Evolutionary conservation across 148 eudicot species (phyloP), one percentile per base, ranked within the genome.

Genomic region (Vaccinium vitisidaea): DNA sequence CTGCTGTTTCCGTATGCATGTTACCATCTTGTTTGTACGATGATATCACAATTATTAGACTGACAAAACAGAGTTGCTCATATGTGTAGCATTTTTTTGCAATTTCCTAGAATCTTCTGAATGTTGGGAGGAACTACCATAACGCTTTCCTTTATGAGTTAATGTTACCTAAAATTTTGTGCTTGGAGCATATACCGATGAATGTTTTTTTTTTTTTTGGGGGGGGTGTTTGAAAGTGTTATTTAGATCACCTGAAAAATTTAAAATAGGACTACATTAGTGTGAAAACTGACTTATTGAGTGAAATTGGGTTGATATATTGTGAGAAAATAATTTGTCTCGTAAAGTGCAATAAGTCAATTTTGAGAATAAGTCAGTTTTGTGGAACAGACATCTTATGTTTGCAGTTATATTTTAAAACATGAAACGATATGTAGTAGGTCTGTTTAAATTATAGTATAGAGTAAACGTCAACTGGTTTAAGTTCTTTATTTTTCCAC

Each of bases 81-180:
- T 19, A 15, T 1, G 77, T 1, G 77, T 32, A 74, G 49, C 52
- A 74, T 15, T 12, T 21, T 39, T 32, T 14, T 18, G 79, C n/a
- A 75, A 5, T 46, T 75, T 75, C 79, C 53, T 75, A 18, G 79
- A 75, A 75, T 39, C 54, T 75, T 75, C 79, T 43, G 19, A 7
- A 18, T 75, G 79, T 46, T 18, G 27, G 79, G 79, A 75, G 49
- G 79, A 46, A 46, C 25, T 49, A 46, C 79, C 65, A 59, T 6
- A 75, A 43, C 79, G 49, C 79, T 75, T 73, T 73, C 77, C 49
- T 39, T 32, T 32, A 16, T 36, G 39, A 36, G 39, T 36, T 36
- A 14, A 14, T 71, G 16, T 32, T 32, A 27, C 4, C 48, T 71
- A 14, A 19, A 21, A 59, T 18, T 6, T 19, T 61, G 67, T 54